A percentile compares a stretch with the other conserved stretches of the same genome.
Evolutionary conservation across 1,139 yeast genomes (phyloP).

Genomic region (Hemisphaericaspora lyxosophila): DNA sequence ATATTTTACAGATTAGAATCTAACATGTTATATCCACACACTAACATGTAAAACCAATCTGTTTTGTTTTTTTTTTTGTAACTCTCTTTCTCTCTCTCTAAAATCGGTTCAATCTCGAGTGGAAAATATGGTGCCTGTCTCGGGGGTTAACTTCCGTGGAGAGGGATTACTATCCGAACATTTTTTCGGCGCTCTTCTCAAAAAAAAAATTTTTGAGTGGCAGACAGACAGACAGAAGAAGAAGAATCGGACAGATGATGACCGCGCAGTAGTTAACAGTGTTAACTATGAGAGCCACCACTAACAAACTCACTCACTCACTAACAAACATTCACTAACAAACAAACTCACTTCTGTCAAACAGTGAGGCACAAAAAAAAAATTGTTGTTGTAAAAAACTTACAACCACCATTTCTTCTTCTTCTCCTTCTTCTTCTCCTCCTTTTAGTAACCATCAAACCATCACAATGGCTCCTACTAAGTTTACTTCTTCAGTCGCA

Average conservation of each 20-base stretch:
- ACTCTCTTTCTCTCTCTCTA: too few species aligned
- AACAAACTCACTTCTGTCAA: not conserved
- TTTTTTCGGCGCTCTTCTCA: too few species aligned
- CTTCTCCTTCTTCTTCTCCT: not conserved
- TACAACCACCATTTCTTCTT: not conserved
- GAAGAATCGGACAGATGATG: slow-evolving; percentile 8
- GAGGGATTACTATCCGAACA: too few species aligned
- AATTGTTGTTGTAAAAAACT: not conserved
- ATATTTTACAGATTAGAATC: too few species aligned
- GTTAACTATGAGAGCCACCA: not conserved
- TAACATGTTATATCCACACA: too few species aligned
- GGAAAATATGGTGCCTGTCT: too few species aligned
- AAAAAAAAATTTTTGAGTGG: too few species aligned
- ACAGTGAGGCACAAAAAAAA: not conserved
- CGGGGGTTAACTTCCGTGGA: too few species aligned
- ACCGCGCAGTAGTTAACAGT: slow-evolving; percentile 5
- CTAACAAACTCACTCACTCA: not conserved
- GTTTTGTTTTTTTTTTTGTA: too few species aligned
- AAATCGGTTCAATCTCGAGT: too few species aligned
- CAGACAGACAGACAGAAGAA: too few species aligned
- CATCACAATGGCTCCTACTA: slow-evolving; percentile 13
- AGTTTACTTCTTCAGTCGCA: slow-evolving; percentile 31
- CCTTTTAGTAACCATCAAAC: not conserved
- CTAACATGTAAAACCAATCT: too few species aligned
- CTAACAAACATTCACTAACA: not conserved